Evolutionary conservation across 1,284 basidiomycete genomes (phyloP).

Genomic region (Naganishia sp.): DNA sequence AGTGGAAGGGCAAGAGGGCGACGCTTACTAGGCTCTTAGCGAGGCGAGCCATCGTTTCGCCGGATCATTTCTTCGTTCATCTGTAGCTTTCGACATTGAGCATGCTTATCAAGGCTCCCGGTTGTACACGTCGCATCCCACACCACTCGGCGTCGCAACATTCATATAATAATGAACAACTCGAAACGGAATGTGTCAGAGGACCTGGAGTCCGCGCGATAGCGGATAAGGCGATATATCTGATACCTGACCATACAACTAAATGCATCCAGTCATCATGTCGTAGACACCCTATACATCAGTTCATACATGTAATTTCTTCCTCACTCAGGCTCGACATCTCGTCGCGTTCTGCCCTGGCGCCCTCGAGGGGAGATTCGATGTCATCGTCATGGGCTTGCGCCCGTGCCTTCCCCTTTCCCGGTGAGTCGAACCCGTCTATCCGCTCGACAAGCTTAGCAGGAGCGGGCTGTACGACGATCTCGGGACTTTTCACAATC

Average conservation of each 20-base stretch:
- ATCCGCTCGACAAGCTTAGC: background rate
- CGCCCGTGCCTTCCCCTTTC: background rate
- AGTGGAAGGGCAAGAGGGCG: conserved; percentile 52
- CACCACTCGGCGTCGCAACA: too few relatives aligned
- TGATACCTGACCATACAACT: too few relatives aligned
- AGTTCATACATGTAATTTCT: too few relatives aligned
- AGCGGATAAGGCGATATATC: too few relatives aligned
- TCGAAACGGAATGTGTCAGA: too few relatives aligned
- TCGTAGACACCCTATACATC: too few relatives aligned
- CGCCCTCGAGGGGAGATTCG: conserved; percentile 3
- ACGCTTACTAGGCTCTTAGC: conserved; percentile 49
- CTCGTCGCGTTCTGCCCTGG: background rate
- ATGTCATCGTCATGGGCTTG: conserved; percentile 5
- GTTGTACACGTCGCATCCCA: background rate
- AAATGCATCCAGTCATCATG: too few relatives aligned
- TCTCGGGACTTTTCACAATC: conserved; percentile 10
- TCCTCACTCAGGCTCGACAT: background rate
- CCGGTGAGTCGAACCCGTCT: conserved; percentile 5
- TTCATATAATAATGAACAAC: too few relatives aligned
- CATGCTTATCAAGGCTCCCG: conserved; percentile 29
- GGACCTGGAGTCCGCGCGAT: too few relatives aligned
- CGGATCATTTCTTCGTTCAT: background rate
- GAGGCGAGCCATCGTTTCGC: background rate
- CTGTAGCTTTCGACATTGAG: conserved; percentile 18
- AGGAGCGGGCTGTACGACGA: conserved; percentile 2